Evolutionary conservation across 2,329 filamentous ascomycete genomes (phyloP).

Genomic region (Claviceps spartinae): DNA sequence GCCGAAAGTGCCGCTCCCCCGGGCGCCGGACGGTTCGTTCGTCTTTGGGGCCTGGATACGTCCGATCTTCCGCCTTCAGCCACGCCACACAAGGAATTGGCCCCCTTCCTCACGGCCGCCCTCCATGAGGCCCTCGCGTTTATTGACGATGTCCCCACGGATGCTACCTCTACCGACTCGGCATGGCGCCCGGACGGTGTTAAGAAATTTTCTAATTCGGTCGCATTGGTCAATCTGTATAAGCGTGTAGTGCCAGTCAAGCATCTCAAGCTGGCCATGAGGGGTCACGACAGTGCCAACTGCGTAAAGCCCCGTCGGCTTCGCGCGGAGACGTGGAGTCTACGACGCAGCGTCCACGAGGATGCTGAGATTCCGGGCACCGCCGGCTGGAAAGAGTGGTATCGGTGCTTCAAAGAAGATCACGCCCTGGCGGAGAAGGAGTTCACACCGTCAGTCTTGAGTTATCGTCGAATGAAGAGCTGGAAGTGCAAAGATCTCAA

Average conservation of each 20-base stretch:
- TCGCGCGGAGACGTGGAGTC: slow-evolving; percentile 45
- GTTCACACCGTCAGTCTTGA: slow-evolving; percentile 25
- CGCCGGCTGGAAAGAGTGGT: slow-evolving; percentile 52
- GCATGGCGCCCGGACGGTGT: slow-evolving; percentile 36
- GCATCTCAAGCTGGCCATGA: slow-evolving; percentile 27
- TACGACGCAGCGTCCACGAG: slow-evolving; percentile 47
- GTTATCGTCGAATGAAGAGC: slow-evolving; percentile 21
- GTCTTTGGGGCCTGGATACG: slow-evolving; percentile 37
- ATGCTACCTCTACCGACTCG: slow-evolving; percentile 5
- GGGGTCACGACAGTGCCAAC: slow-evolving; percentile 14
- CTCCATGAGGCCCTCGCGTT: slow-evolving; percentile 47
- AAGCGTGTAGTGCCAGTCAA: slow-evolving; percentile 33
- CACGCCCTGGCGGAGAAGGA: slow-evolving; percentile 26
- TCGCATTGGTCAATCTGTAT: slow-evolving; percentile 38
- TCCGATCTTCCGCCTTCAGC: slow-evolving; percentile 31
- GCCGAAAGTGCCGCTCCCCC: slow-evolving; percentile 4
- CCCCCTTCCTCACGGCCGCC: slow-evolving; percentile 36
- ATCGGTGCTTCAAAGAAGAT: slow-evolving; percentile 39
- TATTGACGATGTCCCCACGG: slow-evolving; percentile 35
- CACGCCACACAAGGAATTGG: slow-evolving; percentile 28
- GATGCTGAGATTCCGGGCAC: slow-evolving; percentile 36
- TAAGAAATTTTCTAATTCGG: slow-evolving; percentile 35
- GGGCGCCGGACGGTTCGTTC: slow-evolving; percentile 33
- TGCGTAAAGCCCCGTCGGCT: slow-evolving; percentile 10
- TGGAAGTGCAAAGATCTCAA: slow-evolving; percentile 33